These are phyloP conservation scores for Termitomyces eurrhizus DNA, from an alignment of 768 basidiomycete genomes.

Conservation along the genomic window DNA sequence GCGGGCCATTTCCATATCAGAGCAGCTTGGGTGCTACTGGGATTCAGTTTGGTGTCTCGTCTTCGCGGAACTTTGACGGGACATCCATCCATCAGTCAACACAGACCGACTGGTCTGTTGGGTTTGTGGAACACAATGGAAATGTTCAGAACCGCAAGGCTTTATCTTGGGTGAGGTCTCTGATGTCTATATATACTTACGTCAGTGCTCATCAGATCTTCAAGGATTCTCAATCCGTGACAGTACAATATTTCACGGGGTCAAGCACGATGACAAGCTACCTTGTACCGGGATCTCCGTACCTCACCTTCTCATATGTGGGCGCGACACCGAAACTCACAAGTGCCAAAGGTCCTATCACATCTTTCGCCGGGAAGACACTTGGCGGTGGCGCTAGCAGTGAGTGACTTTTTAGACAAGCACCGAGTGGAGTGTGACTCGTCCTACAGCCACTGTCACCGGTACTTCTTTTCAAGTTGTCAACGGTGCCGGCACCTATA, in stretches of 20 bases:
- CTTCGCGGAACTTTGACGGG: constrained; percentile 27
- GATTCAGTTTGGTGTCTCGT: constrained; percentile 29
- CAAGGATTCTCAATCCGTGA: constrained; percentile 31
- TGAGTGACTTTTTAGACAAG: constrained; percentile 5
- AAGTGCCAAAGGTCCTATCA: constrained; percentile 25
- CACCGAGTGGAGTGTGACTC: neutral
- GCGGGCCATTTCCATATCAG: constrained; percentile 31
- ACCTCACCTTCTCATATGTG: constrained; percentile 28
- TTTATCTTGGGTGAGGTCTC: constrained; percentile 23
- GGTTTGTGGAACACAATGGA: constrained; percentile 28
- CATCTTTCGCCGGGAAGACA: constrained; percentile 23
- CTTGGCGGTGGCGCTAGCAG: constrained; percentile 20
- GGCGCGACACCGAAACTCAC: constrained; percentile 28
- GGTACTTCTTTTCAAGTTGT: constrained; percentile 27
- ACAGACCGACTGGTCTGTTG: constrained; percentile 28
- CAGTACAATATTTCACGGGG: constrained; percentile 29
- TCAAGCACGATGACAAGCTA: constrained; percentile 28
- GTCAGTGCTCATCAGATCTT: neutral
- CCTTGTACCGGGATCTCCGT: constrained; percentile 30
- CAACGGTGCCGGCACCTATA: constrained; percentile 27
- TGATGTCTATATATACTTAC: neutral
- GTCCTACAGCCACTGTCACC: constrained; percentile 19
- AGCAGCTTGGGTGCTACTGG: constrained; percentile 21
- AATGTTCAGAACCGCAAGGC: constrained; percentile 28
- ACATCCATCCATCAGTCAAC: constrained; percentile 28